These are phyloP conservation scores for Ophiostoma quercus DNA, from an alignment of 2,329 filamentous ascomycete species.

Conservation along the genomic window DNA sequence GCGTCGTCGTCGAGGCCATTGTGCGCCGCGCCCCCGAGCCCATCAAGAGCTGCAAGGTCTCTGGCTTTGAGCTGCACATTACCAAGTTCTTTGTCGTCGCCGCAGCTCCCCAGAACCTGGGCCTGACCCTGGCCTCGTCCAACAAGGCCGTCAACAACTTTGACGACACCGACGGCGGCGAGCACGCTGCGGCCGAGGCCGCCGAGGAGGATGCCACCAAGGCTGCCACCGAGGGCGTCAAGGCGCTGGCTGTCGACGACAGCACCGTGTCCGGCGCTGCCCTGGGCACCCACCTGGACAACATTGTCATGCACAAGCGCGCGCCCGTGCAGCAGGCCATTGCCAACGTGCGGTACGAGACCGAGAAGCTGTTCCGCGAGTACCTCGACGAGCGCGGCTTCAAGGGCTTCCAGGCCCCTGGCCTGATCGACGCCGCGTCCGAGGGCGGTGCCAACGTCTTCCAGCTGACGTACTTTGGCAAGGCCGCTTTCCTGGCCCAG, in stretches of 20 bases:
- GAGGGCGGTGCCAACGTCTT: constrained; percentile 95
- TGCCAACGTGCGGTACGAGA: constrained; percentile 44
- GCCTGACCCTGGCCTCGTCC: constrained; percentile 52
- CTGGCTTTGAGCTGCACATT: constrained; percentile 80
- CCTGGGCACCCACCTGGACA: constrained; percentile 80
- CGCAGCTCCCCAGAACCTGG: constrained; percentile 52
- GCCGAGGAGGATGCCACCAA: constrained; percentile 38
- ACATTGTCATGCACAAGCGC: constrained; percentile 87
- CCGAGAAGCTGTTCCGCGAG: constrained; percentile 39
- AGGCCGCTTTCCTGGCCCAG: constrained; percentile 73
- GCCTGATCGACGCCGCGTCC: constrained; percentile 81
- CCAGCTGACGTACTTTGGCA: constrained; percentile 80
- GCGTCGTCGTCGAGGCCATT: constrained; percentile 71
- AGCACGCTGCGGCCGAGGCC: constrained; percentile 26
- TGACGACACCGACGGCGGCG: constrained; percentile 46
- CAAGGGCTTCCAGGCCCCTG: constrained; percentile 81
- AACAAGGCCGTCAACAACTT: constrained; percentile 54
- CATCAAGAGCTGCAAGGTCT: constrained; percentile 80
- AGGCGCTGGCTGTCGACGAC: constrained; percentile 29
- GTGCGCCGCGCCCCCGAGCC: constrained; percentile 80
- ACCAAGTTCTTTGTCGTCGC: constrained; percentile 76
- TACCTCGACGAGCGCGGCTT: constrained; percentile 74
- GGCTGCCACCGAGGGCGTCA: constrained; percentile 39
- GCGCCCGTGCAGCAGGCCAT: constrained; percentile 88
- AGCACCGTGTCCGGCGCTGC: constrained; percentile 62